A percentile compares a stretch with the other conserved stretches of the same genome.
phyloP scores from a whole-genome alignment of 2,329 filamentous ascomycete species.

The Aureobasidium mangrovei region DNA sequence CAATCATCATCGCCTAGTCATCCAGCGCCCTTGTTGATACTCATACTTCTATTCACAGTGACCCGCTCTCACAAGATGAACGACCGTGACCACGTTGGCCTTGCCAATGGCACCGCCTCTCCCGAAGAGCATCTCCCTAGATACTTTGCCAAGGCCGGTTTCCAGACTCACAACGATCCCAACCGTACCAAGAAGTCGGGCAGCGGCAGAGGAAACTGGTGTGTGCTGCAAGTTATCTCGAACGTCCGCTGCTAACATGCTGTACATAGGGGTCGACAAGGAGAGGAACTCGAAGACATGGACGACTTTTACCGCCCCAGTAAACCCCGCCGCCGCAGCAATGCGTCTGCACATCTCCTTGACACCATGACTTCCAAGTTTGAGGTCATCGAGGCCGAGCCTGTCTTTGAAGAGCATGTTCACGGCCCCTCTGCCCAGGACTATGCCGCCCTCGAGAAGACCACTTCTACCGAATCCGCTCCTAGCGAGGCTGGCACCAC shows the following conservation, averaged over 20 bases:
- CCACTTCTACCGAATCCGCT: slow-evolving; percentile 2
- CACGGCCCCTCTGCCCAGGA: slow-evolving; percentile 58
- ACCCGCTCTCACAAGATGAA: slow-evolving; percentile 95
- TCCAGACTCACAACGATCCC: slow-evolving; percentile 64
- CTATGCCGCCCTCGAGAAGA: slow-evolving; percentile 15
- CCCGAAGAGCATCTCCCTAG: slow-evolving; percentile 71
- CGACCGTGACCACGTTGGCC: slow-evolving; percentile 78
- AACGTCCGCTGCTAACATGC: slow-evolving; percentile 4
- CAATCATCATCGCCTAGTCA: neutral
- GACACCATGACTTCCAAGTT: slow-evolving; percentile 94
- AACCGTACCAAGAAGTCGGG: slow-evolving; percentile 97
- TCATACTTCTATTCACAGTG: slow-evolving; percentile 49
- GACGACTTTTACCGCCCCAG: slow-evolving; percentile 60
- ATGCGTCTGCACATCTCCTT: slow-evolving; percentile 68
- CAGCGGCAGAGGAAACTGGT: slow-evolving; percentile 90
- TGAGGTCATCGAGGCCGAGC: slow-evolving; percentile 79
- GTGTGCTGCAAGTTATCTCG: slow-evolving; percentile 30
- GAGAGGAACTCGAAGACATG: slow-evolving; percentile 77
- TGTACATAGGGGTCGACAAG: slow-evolving; percentile 62
- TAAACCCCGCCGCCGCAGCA: slow-evolving; percentile 85
- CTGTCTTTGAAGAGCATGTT: slow-evolving; percentile 80
- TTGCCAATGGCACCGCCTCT: slow-evolving; percentile 63
- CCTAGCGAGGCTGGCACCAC: slow-evolving; percentile 8
- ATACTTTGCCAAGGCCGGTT: slow-evolving; percentile 85
- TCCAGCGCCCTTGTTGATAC: neutral